Base-by-base conservation (phyloP, 129 eudicot genomes). In the Flaveria robusta region DNA sequence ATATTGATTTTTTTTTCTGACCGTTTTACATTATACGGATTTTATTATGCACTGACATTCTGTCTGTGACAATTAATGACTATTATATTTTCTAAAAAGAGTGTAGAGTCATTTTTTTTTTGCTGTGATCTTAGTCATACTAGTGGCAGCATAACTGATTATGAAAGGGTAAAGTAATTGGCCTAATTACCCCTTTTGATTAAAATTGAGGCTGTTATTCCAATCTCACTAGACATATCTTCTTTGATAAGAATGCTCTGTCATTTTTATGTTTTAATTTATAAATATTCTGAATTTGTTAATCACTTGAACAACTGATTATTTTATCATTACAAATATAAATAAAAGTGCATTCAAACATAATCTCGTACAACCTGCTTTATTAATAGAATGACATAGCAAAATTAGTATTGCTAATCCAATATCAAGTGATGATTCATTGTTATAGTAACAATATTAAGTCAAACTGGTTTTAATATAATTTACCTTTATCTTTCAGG, bases 401-500 rank as follows among this genome's bases (percentile, higher is more conserved):
- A 4, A 47, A 43, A 13, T 12, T 47, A 14, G 16, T 47, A 15
- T 47, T 47, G 52, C 5, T 47, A 47, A 14, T 47, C 13, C 49
- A 47, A 47, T 15, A 47, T 47, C n/a, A 47, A 47, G 52, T 47
- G 52, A 47, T 3, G 52, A 47, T 47, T 43, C 47, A 9, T 10
- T 47, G 18, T 47, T 11, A 47, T 47, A 5, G 39, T 34, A 52
- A 52, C 24, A 52, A 18, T 13, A 16, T n/a, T n/a, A 1, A 52
- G 18, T 52, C 23, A 5, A 16, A 18, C 59, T 52, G 23, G 18
- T 52, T n/a, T 16, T 52, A 52, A n/a, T 52, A 18, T 52, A 18
- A 18, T 52, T 52, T n/a, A 13, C 20, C 27, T 18, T 9, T 76
- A 55, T 64, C 16, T 43, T 71, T 47, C 86, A 93, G 97, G 97